These are phyloP conservation scores for Draba incana DNA, from an alignment of 345 rosid genomes.

Conservation along the genomic window DNA sequence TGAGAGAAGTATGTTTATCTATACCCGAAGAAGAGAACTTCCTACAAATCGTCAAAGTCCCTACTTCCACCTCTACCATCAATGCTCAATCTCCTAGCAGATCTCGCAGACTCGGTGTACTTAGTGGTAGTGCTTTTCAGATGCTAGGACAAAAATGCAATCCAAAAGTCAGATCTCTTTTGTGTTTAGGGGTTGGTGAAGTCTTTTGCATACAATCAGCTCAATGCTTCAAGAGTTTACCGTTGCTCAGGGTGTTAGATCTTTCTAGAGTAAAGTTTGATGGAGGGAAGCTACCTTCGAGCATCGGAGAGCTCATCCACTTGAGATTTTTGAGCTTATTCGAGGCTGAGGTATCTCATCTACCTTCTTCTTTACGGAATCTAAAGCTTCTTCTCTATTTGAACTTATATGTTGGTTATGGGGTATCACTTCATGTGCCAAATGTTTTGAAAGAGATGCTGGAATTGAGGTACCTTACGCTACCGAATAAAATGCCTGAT, in stretches of 20 bases:
- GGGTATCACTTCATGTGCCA: constrained; percentile 30
- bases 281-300: too few relatives aligned
- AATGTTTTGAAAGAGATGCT: constrained; percentile 35
- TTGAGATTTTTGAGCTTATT: constrained; percentile 40
- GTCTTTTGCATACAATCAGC: background rate
- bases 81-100: constrained; percentile 8
- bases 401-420: constrained; percentile 23
- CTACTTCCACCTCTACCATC: constrained; percentile 7
- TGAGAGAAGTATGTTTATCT: constrained; percentile 36
- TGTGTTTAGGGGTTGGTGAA: background rate
- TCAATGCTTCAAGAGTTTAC: constrained; percentile 25
- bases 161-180: constrained; percentile 16
- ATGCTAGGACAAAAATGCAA: background rate
- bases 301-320: constrained; percentile 48
- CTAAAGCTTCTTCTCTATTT: constrained; percentile 29
- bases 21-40: constrained; percentile 38
- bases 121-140: background rate
- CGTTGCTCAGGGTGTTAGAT: constrained; percentile 35
- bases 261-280: background rate
- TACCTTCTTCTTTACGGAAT: constrained; percentile 35
- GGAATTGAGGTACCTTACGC: constrained; percentile 26
- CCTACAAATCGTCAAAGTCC: constrained; percentile 12
- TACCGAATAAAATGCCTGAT: constrained; percentile 8
- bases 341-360: background rate
- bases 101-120: constrained; percentile 19